A percentile compares a stretch with the other conserved stretches of the same genome.
These are phyloP conservation scores for Aspergillus pseudoviridinutans DNA, from an alignment of 2,329 filamentous ascomycete genomes.

Conservation along the genomic window DNA sequence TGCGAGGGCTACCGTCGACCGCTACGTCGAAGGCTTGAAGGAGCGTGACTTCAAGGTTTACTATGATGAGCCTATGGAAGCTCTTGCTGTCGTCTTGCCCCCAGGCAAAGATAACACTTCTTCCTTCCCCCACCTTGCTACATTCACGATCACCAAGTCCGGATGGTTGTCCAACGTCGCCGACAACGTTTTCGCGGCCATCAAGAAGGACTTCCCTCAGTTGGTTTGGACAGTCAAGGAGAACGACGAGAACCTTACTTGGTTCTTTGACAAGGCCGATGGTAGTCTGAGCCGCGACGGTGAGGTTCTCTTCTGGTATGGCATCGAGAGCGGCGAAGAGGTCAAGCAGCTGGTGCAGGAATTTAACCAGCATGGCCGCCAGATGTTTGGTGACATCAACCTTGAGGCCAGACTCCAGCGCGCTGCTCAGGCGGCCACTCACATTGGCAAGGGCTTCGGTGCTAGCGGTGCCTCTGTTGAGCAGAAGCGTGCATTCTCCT, in stretches of 20 bases:
- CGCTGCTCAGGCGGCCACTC: conserved; percentile 67
- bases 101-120: conserved; percentile 54
- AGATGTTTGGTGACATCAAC: conserved; percentile 87
- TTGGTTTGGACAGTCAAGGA: conserved; percentile 96
- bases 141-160: conserved; percentile 87
- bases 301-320: conserved; percentile 95
- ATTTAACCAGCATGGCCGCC: conserved; percentile 74
- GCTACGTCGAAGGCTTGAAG: conserved; percentile 76
- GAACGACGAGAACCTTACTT: conserved; percentile 92
- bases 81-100: conserved; percentile 81
- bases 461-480: conserved; percentile 48
- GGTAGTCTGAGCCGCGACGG: conserved; percentile 82
- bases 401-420: conserved; percentile 79
- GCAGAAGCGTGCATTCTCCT: conserved; percentile 67
- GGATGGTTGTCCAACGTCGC: conserved; percentile 93
- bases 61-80: conserved; percentile 91
- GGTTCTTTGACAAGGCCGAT: conserved; percentile 97
- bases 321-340: conserved; percentile 75
- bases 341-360: conserved; percentile 79
- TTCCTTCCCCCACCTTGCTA: conserved; percentile 76
- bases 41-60: conserved; percentile 83
- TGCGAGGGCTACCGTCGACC: conserved; percentile 76
- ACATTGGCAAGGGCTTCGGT: conserved; percentile 46
- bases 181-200: conserved; percentile 88
- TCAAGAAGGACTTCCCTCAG: conserved; percentile 90